Evolutionary conservation across 2,329 filamentous ascomycete genomes (phyloP).

Genomic region (Ophiocordyceps camponoti-floridani): DNA sequence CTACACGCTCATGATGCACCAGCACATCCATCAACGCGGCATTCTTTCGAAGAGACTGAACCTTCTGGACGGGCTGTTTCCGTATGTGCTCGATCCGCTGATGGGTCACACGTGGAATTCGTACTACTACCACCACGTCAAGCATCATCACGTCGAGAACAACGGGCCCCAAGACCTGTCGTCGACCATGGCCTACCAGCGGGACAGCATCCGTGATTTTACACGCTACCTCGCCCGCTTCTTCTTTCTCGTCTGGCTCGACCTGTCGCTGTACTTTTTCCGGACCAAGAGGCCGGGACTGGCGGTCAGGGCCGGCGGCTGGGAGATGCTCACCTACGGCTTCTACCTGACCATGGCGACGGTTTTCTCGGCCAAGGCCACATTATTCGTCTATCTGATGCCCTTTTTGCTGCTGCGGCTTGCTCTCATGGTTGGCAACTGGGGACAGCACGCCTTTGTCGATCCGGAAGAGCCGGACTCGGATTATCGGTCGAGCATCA

Average conservation of each 20-base stretch:
- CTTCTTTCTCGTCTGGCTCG: conserved; percentile 55
- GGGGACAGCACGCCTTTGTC: conserved; percentile 70
- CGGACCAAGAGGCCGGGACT: conserved; percentile 37
- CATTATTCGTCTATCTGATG: conserved; percentile 46
- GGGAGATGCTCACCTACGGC: conserved; percentile 40
- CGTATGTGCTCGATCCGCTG: conserved; percentile 56
- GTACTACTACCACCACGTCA: conserved; percentile 74
- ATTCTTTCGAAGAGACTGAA: conserved; percentile 37
- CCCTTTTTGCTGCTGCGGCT: conserved; percentile 49
- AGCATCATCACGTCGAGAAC: conserved; percentile 69
- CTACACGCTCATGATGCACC: conserved; percentile 70
- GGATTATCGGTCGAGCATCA: conserved; percentile 64
- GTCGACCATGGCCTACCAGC: conserved; percentile 59
- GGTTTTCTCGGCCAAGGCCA: conserved; percentile 29
- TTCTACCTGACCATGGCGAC: conserved; percentile 30
- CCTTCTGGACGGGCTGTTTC: conserved; percentile 46
- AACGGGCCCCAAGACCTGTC: conserved; percentile 64
- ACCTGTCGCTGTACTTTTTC: conserved; percentile 57
- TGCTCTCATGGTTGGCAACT: conserved; percentile 67
- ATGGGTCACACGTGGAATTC: conserved; percentile 77
- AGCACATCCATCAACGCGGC: conserved; percentile 65
- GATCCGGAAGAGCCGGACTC: conserved; percentile 59
- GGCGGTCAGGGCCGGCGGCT: conserved; percentile 38
- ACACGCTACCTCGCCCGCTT: conserved; percentile 58
- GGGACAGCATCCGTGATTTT: conserved; percentile 49